Conservation (phyloP, 2,329 filamentous ascomycete genomes). For the Penicillium sp. region DNA sequence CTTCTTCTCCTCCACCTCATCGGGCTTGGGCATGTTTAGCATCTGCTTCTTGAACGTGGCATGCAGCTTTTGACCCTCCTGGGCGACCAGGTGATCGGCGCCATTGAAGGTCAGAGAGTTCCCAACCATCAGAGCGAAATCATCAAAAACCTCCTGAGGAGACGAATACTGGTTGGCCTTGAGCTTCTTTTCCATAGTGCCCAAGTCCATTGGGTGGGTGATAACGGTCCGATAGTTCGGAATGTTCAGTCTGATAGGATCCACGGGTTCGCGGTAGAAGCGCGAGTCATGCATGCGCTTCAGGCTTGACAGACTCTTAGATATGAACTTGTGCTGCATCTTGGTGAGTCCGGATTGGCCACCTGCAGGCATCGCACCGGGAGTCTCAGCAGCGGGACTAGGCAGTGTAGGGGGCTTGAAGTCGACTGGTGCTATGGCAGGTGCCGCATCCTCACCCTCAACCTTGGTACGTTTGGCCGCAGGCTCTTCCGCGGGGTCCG, state of each 20-base stretch:
- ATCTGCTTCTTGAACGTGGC: conserved; percentile 58
- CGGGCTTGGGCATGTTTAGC: conserved; percentile 53
- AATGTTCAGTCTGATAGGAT: conserved; percentile 67
- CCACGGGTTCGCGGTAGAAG: conserved; percentile 72
- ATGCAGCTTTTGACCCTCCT: conserved; percentile 58
- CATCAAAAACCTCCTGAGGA: conserved; percentile 66
- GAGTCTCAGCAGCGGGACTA: conserved; percentile 29
- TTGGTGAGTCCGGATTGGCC: conserved; percentile 34
- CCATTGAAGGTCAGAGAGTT: conserved; percentile 85
- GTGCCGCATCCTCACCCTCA: conserved; percentile 49
- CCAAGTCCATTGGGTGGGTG: conserved; percentile 75
- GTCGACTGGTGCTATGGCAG: conserved; percentile 36
- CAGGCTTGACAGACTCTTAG: conserved; percentile 44
- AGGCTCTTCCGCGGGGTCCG: conserved; percentile 60
- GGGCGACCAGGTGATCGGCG: conserved; percentile 65
- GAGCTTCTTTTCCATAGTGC: conserved; percentile 73
- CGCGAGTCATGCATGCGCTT: conserved; percentile 80
- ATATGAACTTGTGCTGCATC: conserved; percentile 41
- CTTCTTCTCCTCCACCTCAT: conserved; percentile 60
- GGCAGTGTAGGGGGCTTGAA: conserved; percentile 45
- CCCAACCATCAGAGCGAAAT: conserved; percentile 70
- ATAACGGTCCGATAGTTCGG: conserved; percentile 70
- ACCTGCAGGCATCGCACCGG: conserved; percentile 12
- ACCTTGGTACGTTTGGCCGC: conserved; percentile 77
- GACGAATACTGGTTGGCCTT: conserved; percentile 64